Conservation (phyloP, 2,329 filamentous ascomycete genomes). For the Chaetomium globosum region DNA sequence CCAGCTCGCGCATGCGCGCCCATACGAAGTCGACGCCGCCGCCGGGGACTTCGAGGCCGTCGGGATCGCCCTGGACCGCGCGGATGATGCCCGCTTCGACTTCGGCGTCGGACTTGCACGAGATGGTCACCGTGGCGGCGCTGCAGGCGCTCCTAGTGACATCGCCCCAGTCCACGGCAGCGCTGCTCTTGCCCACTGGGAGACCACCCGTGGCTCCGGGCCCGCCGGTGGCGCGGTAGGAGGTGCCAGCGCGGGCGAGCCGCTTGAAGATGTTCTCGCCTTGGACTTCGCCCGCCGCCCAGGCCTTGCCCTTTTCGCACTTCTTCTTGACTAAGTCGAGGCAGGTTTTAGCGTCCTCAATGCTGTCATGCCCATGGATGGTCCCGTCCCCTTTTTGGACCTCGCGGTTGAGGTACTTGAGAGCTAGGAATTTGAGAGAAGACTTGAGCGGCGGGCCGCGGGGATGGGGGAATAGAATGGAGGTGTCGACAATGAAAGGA, state of each 20-base stretch:
- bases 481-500: slow-evolving; percentile 91
- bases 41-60: slow-evolving; percentile 59
- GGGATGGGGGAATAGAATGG: slow-evolving; percentile 85
- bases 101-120: slow-evolving; percentile 62
- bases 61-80: slow-evolving; percentile 60
- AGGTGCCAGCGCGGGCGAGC: slow-evolving; percentile 65
- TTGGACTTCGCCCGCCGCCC: slow-evolving; percentile 77
- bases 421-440: slow-evolving; percentile 83
- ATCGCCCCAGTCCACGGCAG: slow-evolving; percentile 88
- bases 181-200: slow-evolving; percentile 64
- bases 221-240: slow-evolving; percentile 64
- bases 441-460: slow-evolving; percentile 88
- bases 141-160: slow-evolving; percentile 62
- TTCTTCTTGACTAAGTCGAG: slow-evolving; percentile 94
- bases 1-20: slow-evolving; percentile 66
- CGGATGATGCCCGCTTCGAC: slow-evolving; percentile 59
- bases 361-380: slow-evolving; percentile 77
- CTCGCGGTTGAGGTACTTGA: slow-evolving; percentile 82
- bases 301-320: slow-evolving; percentile 85
- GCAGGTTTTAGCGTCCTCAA: slow-evolving; percentile 89
- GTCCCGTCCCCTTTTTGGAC: slow-evolving; percentile 78
- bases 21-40: slow-evolving; percentile 69
- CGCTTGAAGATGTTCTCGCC: slow-evolving; percentile 90
- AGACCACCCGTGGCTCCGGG: slow-evolving; percentile 58
- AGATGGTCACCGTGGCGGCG: slow-evolving; percentile 58